Evolutionary conservation across 495 filamentous ascomycete species (phyloP), one percentile per base, ranked within the genome.

Genomic region (Lentithecium fluviatile): DNA sequence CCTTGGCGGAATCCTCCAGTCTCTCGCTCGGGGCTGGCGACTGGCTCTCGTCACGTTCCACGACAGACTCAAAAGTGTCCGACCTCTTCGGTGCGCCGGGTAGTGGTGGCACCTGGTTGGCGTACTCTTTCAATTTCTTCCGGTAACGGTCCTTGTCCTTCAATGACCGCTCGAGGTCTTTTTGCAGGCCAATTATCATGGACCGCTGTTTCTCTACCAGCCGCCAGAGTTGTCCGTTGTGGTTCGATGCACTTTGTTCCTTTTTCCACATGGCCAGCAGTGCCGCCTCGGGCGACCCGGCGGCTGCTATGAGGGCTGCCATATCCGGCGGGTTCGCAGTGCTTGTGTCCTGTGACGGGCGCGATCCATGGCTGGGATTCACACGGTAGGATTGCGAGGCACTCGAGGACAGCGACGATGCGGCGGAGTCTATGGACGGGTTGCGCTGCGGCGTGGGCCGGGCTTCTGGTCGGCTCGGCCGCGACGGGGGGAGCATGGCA

Each of bases 61-160:
- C 65, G 45, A 56, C 51, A 66, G 43, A 45, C 21, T 56, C 49
- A 17, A 64, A 52, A 15, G 62, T 65, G 48, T 70, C 62, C 19
- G 58, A 63, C 43, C 55, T 56, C 19, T 69, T 59, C n/a, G 67
- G 62, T 19, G 65, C 59, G 13, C 54, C 62, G 24, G 84, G 79
- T 11, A 84, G 51, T 13, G 80, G 79, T 29, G 83, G 78, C 26
- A 74, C 60, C 45, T 78, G 69, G 25, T 71, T 78, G 60, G 87
- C 71, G 54, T 85, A 75, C 47, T 96, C 90, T 71, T 95, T 96
- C 13, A 95, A 65, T 73, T 91, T 95, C 75, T 90, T 92, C 59
- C 87, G 83, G 72, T 97, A 98, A 58, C 87, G 85, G 45, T 97
- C 94, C 73, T 97, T 97, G 64, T 97, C 94, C 70, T 95, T 95